phyloP scores from a whole-genome alignment of 176 grass and related monocot species.

The Oryza rufipogon region DNA sequence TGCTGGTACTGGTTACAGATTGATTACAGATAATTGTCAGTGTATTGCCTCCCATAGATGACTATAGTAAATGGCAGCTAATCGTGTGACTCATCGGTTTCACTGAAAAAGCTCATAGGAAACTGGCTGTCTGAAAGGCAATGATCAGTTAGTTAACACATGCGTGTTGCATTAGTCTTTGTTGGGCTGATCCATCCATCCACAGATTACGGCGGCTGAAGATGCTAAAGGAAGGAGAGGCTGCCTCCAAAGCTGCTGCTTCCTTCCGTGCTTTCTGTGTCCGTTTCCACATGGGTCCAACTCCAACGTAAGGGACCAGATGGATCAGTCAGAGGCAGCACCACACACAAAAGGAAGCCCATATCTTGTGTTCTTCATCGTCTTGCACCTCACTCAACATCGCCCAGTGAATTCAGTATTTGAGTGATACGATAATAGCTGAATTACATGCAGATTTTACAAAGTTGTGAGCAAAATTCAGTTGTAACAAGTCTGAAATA shows the following conservation, averaged over 20 bases:
- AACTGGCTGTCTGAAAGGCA: background rate
- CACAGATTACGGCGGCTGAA: background rate
- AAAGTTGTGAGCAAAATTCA: background rate
- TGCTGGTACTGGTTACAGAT: background rate
- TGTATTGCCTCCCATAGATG: background rate
- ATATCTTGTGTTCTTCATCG: background rate
- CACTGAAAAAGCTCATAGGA: background rate
- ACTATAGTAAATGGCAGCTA: background rate
- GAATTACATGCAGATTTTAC: background rate
- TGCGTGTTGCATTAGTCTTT: constrained; percentile 13
- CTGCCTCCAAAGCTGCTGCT: constrained; percentile 8
- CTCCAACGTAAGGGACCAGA: background rate
- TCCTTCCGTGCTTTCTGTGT: constrained; percentile 40
- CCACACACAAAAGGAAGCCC: background rate
- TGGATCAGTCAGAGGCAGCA: background rate
- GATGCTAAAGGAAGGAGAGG: background rate
- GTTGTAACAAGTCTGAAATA: background rate
- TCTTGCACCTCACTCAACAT: background rate
- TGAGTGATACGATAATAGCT: background rate
- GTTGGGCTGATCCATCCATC: background rate
- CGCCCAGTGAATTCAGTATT: too few species aligned
- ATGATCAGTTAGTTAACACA: background rate
- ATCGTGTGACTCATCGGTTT: background rate
- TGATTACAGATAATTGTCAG: background rate
- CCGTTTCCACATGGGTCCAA: constrained; percentile 17